Base-by-base conservation (phyloP, 1,284 basidiomycete species). In the Ceratobasidium sp. region DNA sequence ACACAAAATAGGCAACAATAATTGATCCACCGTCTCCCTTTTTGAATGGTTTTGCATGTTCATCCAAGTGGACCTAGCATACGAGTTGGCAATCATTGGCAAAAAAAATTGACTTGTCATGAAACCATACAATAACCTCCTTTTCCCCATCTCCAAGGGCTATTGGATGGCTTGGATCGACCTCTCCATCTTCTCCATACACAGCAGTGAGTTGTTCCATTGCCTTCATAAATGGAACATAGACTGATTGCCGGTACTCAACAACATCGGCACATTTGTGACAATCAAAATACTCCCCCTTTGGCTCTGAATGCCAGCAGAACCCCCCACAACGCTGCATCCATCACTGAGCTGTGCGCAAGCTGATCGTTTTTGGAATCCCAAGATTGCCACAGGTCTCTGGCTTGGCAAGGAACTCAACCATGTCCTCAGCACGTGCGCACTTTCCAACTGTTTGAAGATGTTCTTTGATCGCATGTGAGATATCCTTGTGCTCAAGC, bases 1-100 rank as follows among this genome's bases (percentile, higher is more conserved):
- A 84, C 10, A 84, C 72, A 68, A 82, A 83, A 54, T 84, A 78
- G 0, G 80, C 76, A 12, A 82, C 76, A 82, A 84, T 85, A 17
- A 81, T 54, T 7, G 79, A 80, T 10, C 52, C 31, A 0, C 80
- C 79, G 35, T 80, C 77, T 0, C 80, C 80, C 71, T 83, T 83
- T 20, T 72, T 56, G 54, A 77, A 75, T 22, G 80, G 79, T 56
- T 68, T 75, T 0, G 77, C 71, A 27, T 72, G 74, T 31, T 72
- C 73, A 0, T 74, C 68, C 32, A 15, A 43, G 50, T 78, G 73
- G 7, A 75, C 70, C 80, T 80, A 82, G 0, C 70, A 25, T 0
- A 52, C 72, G 25, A 76, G 77, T 1, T 74, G 49, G 0, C 73
- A 73, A 62, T 83, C 80, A 74, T 80, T 78, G n/a, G 74, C 77